A percentile compares a stretch with the other conserved stretches of the same genome.
These are phyloP conservation scores for Platanthera guangdongensis DNA, from an alignment of 106 monocot genomes.

Conservation along the genomic window DNA sequence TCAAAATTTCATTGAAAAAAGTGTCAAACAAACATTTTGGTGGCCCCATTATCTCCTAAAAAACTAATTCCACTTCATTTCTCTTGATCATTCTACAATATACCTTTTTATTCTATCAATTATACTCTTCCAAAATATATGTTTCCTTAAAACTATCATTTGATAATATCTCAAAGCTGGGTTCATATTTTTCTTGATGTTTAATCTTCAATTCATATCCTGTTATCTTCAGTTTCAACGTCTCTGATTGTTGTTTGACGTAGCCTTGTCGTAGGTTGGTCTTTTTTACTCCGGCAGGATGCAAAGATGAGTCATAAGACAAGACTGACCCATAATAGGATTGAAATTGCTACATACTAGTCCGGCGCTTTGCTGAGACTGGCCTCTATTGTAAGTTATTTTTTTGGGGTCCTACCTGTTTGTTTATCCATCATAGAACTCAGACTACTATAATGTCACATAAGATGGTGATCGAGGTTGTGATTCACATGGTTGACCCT, in stretches of 20 bases:
- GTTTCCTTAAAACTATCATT: too few relatives aligned
- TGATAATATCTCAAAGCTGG: too few relatives aligned
- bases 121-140: too few relatives aligned
- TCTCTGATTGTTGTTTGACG: background rate
- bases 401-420: background rate
- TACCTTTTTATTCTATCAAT: too few relatives aligned
- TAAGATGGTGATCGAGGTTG: background rate
- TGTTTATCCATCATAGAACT: background rate
- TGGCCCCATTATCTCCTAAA: too few relatives aligned
- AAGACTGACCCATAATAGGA: background rate
- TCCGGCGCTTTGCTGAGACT: background rate
- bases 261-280: background rate
- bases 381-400: background rate
- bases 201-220: too few relatives aligned
- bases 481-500: background rate
- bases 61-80: too few relatives aligned
- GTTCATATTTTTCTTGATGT: too few relatives aligned
- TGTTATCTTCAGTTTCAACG: background rate
- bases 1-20: too few relatives aligned
- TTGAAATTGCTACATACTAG: background rate
- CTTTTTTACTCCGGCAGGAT: background rate
- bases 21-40: too few relatives aligned
- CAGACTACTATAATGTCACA: background rate
- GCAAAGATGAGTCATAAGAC: background rate
- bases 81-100: too few relatives aligned